phyloP scores from a whole-genome alignment of 1,139 yeast genomes.

The Pneumocystis carinii region DNA sequence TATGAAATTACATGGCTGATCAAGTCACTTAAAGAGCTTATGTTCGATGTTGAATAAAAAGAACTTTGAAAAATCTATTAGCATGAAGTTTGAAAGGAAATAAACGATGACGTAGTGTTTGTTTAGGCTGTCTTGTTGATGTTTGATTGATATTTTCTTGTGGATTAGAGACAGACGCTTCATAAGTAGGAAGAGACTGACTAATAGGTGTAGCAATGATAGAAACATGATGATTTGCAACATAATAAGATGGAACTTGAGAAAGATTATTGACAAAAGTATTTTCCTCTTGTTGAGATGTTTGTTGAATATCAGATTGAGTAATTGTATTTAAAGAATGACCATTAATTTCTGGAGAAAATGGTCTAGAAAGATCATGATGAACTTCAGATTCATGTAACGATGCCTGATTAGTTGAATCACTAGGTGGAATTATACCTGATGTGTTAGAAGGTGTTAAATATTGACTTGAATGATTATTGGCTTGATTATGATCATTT shows the following conservation, averaged over 20 bases:
- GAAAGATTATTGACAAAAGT: background rate
- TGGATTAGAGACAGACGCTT: background rate
- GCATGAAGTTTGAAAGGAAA: background rate
- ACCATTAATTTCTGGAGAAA: background rate
- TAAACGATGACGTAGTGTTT: background rate
- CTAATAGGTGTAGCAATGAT: background rate
- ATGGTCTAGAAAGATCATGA: background rate
- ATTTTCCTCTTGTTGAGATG: background rate
- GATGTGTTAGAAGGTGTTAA: background rate
- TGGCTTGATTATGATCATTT: background rate
- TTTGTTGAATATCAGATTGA: background rate
- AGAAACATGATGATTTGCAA: background rate
- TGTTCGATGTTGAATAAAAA: background rate
- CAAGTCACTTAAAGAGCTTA: background rate
- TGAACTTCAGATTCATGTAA: background rate
- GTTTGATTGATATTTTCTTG: background rate
- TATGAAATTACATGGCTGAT: too few species aligned
- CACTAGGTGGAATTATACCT: background rate
- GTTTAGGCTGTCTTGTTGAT: background rate
- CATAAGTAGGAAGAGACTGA: background rate
- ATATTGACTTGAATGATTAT: background rate
- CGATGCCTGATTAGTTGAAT: background rate
- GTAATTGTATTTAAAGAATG: background rate
- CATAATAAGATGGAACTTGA: background rate
- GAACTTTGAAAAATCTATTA: background rate